A percentile compares a stretch with the other conserved stretches of the same genome.
Conservation (phyloP, 2,329 filamentous ascomycete species). For the Penicillium sp. region DNA sequence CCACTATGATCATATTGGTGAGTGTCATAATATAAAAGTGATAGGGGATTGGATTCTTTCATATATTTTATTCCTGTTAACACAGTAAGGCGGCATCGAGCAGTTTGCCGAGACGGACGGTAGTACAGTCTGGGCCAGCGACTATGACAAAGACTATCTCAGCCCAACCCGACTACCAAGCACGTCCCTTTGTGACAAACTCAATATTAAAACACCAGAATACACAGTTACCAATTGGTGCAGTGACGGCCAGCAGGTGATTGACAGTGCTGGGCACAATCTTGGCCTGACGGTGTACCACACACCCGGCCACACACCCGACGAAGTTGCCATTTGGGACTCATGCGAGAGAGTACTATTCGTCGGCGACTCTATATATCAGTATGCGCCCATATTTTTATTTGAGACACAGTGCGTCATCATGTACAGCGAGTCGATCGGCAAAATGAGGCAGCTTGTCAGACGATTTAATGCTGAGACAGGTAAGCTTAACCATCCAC, state of each 20-base stretch:
- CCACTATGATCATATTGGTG: not conserved
- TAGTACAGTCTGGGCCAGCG: slow-evolving; percentile 1
- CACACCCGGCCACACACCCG: not conserved
- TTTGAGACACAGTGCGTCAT: slow-evolving; percentile 1
- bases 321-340: slow-evolving; percentile 1
- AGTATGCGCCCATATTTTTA: not conserved
- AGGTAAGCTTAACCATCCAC: not conserved
- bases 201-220: slow-evolving; percentile 2
- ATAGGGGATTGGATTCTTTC: not conserved
- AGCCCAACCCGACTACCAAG: slow-evolving; percentile 2
- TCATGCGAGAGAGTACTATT: not conserved
- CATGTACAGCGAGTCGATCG: not conserved
- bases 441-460: not conserved
- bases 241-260: not conserved
- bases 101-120: slow-evolving; percentile 1
- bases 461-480: not conserved
- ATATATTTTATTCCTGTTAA: not conserved
- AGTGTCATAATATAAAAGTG: too few species aligned
- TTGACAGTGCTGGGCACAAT: not conserved
- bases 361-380: slow-evolving; percentile 1
- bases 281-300: slow-evolving; percentile 1
- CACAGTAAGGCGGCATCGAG: not conserved
- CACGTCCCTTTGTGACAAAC: slow-evolving; percentile 1
- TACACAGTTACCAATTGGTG: slow-evolving; percentile 1
- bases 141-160: slow-evolving; percentile 2